Evolutionary conservation across 352 stramenopile genomes (phyloP), one percentile per base, ranked within the genome.

Genomic region (Globisporangium carolinianum): DNA sequence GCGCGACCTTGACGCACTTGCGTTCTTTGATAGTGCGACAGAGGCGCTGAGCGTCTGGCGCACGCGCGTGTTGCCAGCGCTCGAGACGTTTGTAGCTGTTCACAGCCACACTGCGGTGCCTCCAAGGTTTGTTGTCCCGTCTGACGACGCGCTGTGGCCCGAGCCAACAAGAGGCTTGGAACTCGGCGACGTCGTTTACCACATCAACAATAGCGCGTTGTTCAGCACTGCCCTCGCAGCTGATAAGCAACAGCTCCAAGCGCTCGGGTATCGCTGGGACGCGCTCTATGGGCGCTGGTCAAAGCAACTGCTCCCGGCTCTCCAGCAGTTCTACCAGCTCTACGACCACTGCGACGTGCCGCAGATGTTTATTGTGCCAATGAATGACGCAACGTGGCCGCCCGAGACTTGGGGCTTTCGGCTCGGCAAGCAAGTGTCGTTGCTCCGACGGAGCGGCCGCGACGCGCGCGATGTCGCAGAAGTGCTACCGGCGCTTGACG

Each of bases 261-360:
- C 76, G 18, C 57, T 89, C 11, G 78, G 78, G 5, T 91, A 81
- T 54, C 63, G 58, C 14, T 89, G 77, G 75, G 65, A 84, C 46
- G 58, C 65, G 32, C 75, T 87, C n/a, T 85, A 80, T 50, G 72
- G 75, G 14, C 80, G 78, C 35, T 86, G 76, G 75, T 62, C 66
- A 1, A 78, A 76, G 60, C 64, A 77, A 32, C 53, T 87, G 17
- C 46, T 90, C 35, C 71, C 71, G 45, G 87, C 86, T 10, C 72
- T 98, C 39, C 47, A 79, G 35, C 69, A 55, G 1, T 98, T 96
- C 74, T 77, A 82, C 50, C 55, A 83, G 48, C 53, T 95, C 18
- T 88, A 91, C 53, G 89, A 87, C 24, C 87, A 98, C 67, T 79
- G 91, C 51, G 66, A 89, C 39, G 88, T 98, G 6, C 87, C 92